phyloP scores from a whole-genome alignment of 768 basidiomycete genomes.

The Dictyophora rubrovolvata region DNA sequence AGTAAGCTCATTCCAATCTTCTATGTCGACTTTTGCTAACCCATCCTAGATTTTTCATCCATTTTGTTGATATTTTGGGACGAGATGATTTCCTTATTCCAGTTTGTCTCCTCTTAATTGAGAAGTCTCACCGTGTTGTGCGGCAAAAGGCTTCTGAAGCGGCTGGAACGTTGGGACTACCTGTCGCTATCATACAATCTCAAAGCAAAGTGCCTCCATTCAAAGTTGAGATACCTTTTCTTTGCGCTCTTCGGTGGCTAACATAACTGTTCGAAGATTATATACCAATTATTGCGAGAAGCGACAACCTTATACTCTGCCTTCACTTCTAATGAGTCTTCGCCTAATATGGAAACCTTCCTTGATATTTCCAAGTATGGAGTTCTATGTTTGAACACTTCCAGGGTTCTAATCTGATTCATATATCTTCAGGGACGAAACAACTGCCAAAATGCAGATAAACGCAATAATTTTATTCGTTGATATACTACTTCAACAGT shows the following conservation, averaged over 20 bases:
- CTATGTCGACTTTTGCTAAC: slow-evolving; percentile 5
- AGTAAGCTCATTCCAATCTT: slow-evolving; percentile 36
- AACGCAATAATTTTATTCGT: slow-evolving; percentile 60
- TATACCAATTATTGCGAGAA: slow-evolving; percentile 60
- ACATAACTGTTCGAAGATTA: slow-evolving; percentile 30
- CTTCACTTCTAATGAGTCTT: not conserved
- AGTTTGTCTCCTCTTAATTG: slow-evolving; percentile 74
- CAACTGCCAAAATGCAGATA: slow-evolving; percentile 46
- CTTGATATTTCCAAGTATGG: slow-evolving; percentile 47
- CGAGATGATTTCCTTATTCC: slow-evolving; percentile 72
- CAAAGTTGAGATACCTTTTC: slow-evolving; percentile 21
- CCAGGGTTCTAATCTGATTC: not conserved
- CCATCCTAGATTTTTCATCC: slow-evolving; percentile 67
- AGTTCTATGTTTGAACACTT: slow-evolving; percentile 16
- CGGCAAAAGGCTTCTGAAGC: slow-evolving; percentile 55
- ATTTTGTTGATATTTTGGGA: slow-evolving; percentile 77
- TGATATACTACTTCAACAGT: slow-evolving; percentile 37
- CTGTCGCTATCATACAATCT: slow-evolving; percentile 50
- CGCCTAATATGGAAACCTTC: slow-evolving; percentile 35
- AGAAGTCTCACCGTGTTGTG: slow-evolving; percentile 63
- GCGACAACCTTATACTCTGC: slow-evolving; percentile 40
- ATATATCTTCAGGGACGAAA: slow-evolving; percentile 38
- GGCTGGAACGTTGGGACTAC: slow-evolving; percentile 49
- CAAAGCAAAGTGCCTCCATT: slow-evolving; percentile 39
- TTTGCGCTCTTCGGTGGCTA: not conserved